Percentiles rank a stretch among this genome's conserved stretches.
Evolutionary conservation across 352 stramenopile genomes (phyloP).

Genomic region (Globisporangium recalcitrans): DNA sequence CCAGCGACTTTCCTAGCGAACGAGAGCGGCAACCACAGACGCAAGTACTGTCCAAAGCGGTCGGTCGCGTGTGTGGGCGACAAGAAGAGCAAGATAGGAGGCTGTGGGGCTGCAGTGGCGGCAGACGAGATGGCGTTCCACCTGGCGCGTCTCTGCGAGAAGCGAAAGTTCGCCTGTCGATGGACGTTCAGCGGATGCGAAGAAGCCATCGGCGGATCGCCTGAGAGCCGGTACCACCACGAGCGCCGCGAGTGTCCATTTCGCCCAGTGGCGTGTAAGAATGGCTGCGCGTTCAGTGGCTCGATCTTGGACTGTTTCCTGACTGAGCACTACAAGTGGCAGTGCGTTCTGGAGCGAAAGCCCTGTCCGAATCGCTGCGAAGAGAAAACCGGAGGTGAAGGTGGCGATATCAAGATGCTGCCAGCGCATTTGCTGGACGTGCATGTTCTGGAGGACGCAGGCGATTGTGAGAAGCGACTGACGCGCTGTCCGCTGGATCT

Average conservation of each 20-base stretch:
- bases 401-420: not conserved
- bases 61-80: conserved; percentile 34
- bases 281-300: conserved; percentile 40
- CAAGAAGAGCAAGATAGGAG: conserved; percentile 12
- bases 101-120: conserved; percentile 41
- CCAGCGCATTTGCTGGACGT: conserved; percentile 37
- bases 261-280: conserved; percentile 39
- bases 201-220: conserved; percentile 31
- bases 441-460: conserved; percentile 38
- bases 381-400: too few species aligned
- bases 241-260: conserved; percentile 58
- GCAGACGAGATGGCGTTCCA: conserved; percentile 63
- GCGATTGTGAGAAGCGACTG: conserved; percentile 37
- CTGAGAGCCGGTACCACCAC: conserved; percentile 40
- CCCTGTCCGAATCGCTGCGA: conserved; percentile 32
- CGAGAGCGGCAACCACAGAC: conserved; percentile 27
- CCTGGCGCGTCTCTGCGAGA: conserved; percentile 38
- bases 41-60: conserved; percentile 49
- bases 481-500: conserved; percentile 49
- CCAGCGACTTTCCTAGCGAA: conserved; percentile 37
- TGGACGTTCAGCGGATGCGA: conserved; percentile 47
- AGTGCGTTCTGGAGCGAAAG: conserved; percentile 49
- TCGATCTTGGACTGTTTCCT: conserved; percentile 43
- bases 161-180: conserved; percentile 43
- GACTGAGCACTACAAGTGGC: conserved; percentile 58